phyloP scores from a whole-genome alignment of 805 yeast species.

The Cyberlindnera veronae region DNA sequence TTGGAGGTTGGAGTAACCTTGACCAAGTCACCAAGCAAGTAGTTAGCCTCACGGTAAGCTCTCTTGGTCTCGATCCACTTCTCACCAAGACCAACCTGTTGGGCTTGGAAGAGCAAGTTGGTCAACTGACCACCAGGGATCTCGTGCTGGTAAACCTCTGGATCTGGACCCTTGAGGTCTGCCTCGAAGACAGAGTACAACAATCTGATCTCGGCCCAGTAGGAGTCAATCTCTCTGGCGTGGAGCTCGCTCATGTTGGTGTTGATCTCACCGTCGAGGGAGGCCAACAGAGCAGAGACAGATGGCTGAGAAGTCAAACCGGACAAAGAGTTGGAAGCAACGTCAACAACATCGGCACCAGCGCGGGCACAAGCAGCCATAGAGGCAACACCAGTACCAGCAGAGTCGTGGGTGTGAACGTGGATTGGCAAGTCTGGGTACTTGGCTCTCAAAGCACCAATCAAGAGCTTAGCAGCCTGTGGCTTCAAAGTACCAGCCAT shows the following conservation, averaged over 20 bases:
- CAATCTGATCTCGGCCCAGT: constrained; percentile 99
- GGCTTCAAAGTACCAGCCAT: constrained; percentile 99
- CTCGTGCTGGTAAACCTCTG: constrained; percentile 97
- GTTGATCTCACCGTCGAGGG: constrained; percentile 80
- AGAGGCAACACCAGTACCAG: constrained; percentile 98
- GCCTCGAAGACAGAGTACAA: constrained; percentile 97
- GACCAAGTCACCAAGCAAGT: constrained; percentile 90
- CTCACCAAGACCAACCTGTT: constrained; percentile 95
- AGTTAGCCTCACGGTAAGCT: constrained; percentile 89
- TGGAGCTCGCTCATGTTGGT: constrained; percentile 65
- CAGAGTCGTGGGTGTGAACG: constrained; percentile 98
- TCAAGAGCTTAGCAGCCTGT: constrained; percentile 78
- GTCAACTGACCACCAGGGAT: constrained; percentile 99
- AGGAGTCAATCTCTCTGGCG: constrained; percentile 82
- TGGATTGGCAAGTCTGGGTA: constrained; percentile 96
- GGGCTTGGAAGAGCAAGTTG: constrained; percentile 97
- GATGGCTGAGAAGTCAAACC: constrained; percentile 99
- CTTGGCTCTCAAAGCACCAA: constrained; percentile 75
- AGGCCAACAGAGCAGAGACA: constrained; percentile 86
- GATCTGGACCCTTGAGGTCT: constrained; percentile 98
- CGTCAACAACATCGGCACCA: constrained; percentile 98
- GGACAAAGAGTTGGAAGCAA: constrained; percentile 95
- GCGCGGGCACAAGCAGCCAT: constrained; percentile 93
- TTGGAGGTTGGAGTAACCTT: constrained; percentile 99
- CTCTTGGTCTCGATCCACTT: constrained; percentile 96